Base-by-base conservation (phyloP, 2,329 filamentous ascomycete genomes). In the Emmonsiellopsis sp. region DNA sequence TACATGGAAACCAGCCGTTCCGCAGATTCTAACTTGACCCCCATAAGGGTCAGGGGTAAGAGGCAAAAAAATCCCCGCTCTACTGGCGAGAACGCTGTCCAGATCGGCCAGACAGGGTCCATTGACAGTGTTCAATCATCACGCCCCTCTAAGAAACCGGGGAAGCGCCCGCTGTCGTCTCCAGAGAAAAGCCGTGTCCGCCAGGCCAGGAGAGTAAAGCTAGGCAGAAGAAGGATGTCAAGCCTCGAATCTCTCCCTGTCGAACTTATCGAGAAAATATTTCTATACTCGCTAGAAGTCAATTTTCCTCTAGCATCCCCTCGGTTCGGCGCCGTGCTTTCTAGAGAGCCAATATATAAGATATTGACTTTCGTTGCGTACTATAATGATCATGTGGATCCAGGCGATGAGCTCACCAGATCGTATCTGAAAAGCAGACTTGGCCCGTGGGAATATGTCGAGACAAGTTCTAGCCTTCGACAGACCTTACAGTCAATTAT, bases 251-350 rank as follows among this genome's bases (percentile, higher is more conserved):
- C 57, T 4, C 65, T 80, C 0, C 78, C 78, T 0, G 61, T 69
- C 2, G 77, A 80, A 60, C 61, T 80, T 10, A 66, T 80, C n/a
- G 73, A 80, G 58, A 66, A 70, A 42, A 78, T 80, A 45, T 80
- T 80, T 55, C 64, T 76, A n/a, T 62, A 70, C 32, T 71, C 72
- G 5, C 60, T 73, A 27, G 76, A 78, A 56, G 57, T 75, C 34
- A 71, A 74, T 39, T 60, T 77, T 1, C 66, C 73, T 2, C 65
- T 64, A 13, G 66, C 69, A 5, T 79, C 77, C 0, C 64, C 63
- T 0, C 56, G 63, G 9, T 60, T 80, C 8, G 68, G 67, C 8
- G 59, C 61, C 0, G 67, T 65, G 2, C 56, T 77, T 9, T 73
- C 73, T 0, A 65, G 66, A 8, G 69, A 72, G 44, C 62, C 65